phyloP scores from a whole-genome alignment of 2,329 filamentous ascomycete genomes.

The Sporothrix luriei region DNA sequence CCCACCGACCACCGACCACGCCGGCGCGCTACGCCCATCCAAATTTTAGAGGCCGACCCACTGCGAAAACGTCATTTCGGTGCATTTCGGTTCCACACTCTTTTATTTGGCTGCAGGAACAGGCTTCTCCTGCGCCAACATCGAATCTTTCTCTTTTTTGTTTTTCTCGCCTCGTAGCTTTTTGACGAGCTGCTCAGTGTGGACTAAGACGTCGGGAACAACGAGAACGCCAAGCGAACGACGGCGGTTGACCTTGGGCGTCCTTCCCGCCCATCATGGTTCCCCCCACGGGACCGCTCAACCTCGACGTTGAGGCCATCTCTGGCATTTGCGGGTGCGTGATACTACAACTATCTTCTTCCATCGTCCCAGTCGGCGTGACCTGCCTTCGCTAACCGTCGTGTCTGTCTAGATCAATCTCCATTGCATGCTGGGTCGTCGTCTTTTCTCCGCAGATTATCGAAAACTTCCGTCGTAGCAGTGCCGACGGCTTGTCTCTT shows the following conservation, averaged over 20 bases:
- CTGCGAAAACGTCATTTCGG: background rate
- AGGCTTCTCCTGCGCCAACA: background rate
- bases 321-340: slow-evolving; percentile 85
- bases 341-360: too few relatives aligned
- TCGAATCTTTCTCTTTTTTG: background rate
- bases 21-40: background rate
- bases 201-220: background rate
- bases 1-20: background rate
- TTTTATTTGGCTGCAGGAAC: too few relatives aligned
- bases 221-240: background rate
- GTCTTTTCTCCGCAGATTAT: slow-evolving; percentile 95
- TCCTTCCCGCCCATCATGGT: slow-evolving; percentile 48
- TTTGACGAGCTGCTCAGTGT: background rate
- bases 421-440: slow-evolving; percentile 96
- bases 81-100: too few relatives aligned
- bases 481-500: slow-evolving; percentile 38
- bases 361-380: slow-evolving; percentile 18
- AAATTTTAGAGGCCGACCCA: background rate
- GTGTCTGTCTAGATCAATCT: slow-evolving; percentile 64
- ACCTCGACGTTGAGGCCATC: slow-evolving; percentile 84
- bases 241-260: background rate
- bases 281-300: slow-evolving; percentile 59
- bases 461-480: slow-evolving; percentile 39
- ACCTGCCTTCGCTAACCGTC: slow-evolving; percentile 30
- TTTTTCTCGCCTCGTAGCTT: background rate